Percentiles rank a stretch among this genome's conserved stretches.
phyloP scores from a whole-genome alignment of 208 protist species.

The Spironucleus salmonicida region DNA sequence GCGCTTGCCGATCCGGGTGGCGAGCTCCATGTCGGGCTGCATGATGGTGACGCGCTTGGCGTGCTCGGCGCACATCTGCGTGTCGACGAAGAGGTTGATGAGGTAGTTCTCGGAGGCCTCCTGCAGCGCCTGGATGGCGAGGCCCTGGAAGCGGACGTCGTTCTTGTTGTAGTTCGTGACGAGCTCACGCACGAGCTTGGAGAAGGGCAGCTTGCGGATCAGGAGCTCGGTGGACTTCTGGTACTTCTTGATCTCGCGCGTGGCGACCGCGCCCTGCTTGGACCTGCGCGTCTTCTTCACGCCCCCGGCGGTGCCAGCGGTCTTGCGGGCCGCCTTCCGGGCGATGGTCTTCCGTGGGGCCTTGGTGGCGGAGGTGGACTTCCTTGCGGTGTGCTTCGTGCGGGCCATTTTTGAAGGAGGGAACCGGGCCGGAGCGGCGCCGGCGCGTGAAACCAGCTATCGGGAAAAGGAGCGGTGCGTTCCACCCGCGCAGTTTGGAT shows the following conservation, averaged over 20 bases:
- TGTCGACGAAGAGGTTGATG: slow-evolving; percentile 67
- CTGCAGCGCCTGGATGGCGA: slow-evolving; percentile 61
- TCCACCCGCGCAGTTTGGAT: too few species aligned
- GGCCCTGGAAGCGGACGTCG: slow-evolving; percentile 63
- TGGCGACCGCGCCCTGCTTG: slow-evolving; percentile 90
- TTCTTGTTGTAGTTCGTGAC: slow-evolving; percentile 45
- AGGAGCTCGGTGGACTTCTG: slow-evolving; percentile 93
- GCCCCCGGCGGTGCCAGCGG: slow-evolving; percentile 54
- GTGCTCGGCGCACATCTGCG: slow-evolving; percentile 64
- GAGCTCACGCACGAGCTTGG: slow-evolving; percentile 92
- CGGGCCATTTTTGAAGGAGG: slow-evolving; percentile 62
- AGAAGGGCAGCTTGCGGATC: slow-evolving; percentile 92
- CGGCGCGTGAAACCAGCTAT: too few species aligned
- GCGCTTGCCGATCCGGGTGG: slow-evolving; percentile 38
- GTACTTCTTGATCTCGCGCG: slow-evolving; percentile 91
- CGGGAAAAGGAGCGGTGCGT: too few species aligned
- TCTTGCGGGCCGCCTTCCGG: slow-evolving; percentile 82
- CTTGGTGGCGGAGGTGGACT: slow-evolving; percentile 78
- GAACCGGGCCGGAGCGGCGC: too few species aligned
- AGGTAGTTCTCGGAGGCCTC: slow-evolving; percentile 69
- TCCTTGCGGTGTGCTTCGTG: slow-evolving; percentile 88
- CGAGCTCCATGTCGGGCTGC: slow-evolving; percentile 55
- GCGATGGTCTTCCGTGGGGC: slow-evolving; percentile 74
- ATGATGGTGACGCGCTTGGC: slow-evolving; percentile 62
- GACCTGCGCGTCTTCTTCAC: slow-evolving; percentile 84